Percentiles rank a stretch among this genome's conserved stretches.
Evolutionary conservation across 164 flowering plant genomes (phyloP).

Genomic region (Magnolia officinalis): DNA sequence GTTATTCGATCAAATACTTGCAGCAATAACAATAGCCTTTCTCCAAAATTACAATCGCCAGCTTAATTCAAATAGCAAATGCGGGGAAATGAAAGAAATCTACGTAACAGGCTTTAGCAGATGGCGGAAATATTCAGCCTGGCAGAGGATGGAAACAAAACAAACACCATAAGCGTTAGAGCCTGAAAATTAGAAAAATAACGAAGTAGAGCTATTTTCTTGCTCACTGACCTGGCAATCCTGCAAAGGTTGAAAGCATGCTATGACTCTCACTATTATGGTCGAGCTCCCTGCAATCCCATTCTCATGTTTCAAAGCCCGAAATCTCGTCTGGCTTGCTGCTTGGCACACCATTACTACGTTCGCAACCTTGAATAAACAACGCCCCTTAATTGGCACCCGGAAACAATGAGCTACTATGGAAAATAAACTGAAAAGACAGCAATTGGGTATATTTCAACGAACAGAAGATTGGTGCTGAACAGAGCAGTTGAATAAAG

Average conservation of each 20-base stretch:
- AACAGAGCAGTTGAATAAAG: not conserved
- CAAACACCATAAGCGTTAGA: not conserved
- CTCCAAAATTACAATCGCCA: constrained; percentile 33
- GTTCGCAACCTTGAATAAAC: constrained; percentile 1
- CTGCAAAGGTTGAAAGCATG: constrained; percentile 93
- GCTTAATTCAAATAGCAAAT: constrained; percentile 30
- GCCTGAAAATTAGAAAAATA: not conserved
- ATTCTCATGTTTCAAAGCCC: constrained; percentile 87
- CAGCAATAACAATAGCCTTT: constrained; percentile 18
- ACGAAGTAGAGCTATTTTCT: not conserved
- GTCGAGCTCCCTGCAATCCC: constrained; percentile 81
- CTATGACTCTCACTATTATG: constrained; percentile 87
- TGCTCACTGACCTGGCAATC: constrained; percentile 76
- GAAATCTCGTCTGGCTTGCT: constrained; percentile 85
- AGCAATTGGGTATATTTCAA: not conserved
- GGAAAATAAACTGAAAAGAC: not conserved
- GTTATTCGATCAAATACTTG: constrained; percentile 17
- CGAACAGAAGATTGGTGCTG: not conserved
- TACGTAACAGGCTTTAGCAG: constrained; percentile 97
- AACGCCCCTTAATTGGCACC: constrained; percentile 10
- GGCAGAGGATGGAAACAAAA: constrained; percentile 21
- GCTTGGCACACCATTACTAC: constrained; percentile 99
- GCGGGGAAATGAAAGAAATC: constrained; percentile 19
- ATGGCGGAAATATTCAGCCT: constrained; percentile 95
- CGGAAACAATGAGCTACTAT: not conserved